These are phyloP conservation scores for Mycena sp. DNA, from an alignment of 1,284 basidiomycete species.

Conservation along the genomic window DNA sequence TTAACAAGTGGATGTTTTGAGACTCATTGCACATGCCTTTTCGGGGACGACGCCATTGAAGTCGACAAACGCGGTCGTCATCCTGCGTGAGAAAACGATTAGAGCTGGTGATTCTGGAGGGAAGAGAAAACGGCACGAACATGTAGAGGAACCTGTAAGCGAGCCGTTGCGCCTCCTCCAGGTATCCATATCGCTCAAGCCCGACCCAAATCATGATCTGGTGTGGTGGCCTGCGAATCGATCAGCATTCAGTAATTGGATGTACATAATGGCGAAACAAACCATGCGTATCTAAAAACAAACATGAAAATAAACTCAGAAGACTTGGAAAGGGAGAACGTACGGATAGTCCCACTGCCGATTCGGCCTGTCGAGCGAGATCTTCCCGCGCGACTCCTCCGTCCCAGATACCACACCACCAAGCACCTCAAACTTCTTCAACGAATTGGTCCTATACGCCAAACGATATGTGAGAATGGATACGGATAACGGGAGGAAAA, in stretches of 20 bases:
- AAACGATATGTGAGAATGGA: conserved; percentile 17
- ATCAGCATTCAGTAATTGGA: conserved; percentile 39
- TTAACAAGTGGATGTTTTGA: conserved; percentile 19
- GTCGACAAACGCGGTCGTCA: conserved; percentile 92
- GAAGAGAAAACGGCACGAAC: conserved; percentile 54
- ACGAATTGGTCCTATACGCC: conserved; percentile 71
- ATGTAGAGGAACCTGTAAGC: conserved; percentile 98
- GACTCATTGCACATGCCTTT: conserved; percentile 61
- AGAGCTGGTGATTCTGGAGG: not conserved
- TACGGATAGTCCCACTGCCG: conserved; percentile 97
- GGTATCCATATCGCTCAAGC: conserved; percentile 94
- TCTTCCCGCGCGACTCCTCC: conserved; percentile 94
- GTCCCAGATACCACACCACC: conserved; percentile 98
- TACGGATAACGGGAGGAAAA: not conserved
- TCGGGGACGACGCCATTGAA: conserved; percentile 98
- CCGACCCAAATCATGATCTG: conserved; percentile 99
- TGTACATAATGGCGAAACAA: conserved; percentile 37
- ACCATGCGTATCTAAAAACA: conserved; percentile 66
- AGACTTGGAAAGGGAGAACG: conserved; percentile 43
- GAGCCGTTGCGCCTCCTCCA: conserved; percentile 92
- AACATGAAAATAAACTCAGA: conserved; percentile 11
- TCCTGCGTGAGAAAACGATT: conserved; percentile 60
- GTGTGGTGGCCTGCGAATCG: conserved; percentile 78
- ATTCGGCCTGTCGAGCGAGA: conserved; percentile 96
- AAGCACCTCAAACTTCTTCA: conserved; percentile 96